Base-by-base conservation (phyloP, 2,329 filamentous ascomycete species). In the Aspergillus sp. region DNA sequence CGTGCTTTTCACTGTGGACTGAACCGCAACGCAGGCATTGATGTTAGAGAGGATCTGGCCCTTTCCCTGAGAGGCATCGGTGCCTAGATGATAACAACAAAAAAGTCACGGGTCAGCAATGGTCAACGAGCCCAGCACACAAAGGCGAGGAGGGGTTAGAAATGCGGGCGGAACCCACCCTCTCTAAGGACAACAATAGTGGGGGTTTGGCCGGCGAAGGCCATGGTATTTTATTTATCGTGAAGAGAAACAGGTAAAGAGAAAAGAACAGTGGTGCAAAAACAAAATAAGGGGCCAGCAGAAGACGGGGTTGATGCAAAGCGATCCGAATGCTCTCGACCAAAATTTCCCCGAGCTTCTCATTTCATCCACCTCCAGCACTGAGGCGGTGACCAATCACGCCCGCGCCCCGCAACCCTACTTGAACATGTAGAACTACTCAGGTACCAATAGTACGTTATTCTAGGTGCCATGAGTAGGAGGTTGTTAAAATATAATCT, bases 161-260 rank as follows among this genome's bases (percentile, higher is more conserved):
- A 61, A 60, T 62, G 65, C 54, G 62, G 63, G 66, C 59, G 69
- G 65, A 67, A 83, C 88, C 75, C 75, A 96, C 93, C 93, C 84
- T 97, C 93, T 82, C 95, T 96, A 74, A 98, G 86, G 82, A 98
- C 93, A 79, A 98, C 91, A 77, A 97, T 97, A 70, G 93, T 97
- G 77, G 93, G 93, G 75, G 93, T 95, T 80, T 97, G 93, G 75
- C 93, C 93, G 81, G 91, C 91, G 82, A 97, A 97, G 76, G 93
- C 96, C 93, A 97, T 96, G 67, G 61, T 82, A 70, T 70, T 62
- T 63, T 57, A 58, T 57, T 66, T 64, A 55, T 52, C 58, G 58
- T 56, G 58, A 57, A 45, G 56, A 62, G 47, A 55, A 61, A 60
- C 49, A 56, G 55, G 57, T 35, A 63, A 62, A 57, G 61, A 55